Conservation (phyloP, 305 asterid species). For the Plantago coronopus region DNA sequence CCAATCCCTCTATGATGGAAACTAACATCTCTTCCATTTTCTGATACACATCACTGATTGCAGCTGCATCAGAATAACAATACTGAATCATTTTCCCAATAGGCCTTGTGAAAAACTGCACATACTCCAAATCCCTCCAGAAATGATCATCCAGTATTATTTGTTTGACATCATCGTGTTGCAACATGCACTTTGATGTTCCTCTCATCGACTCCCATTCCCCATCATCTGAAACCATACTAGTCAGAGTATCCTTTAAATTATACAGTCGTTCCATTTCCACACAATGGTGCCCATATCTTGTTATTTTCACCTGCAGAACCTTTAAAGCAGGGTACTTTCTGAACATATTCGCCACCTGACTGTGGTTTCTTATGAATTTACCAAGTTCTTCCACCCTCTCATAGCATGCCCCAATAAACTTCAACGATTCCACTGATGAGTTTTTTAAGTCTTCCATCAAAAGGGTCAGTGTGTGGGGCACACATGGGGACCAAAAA, state of each 20-base stretch:
- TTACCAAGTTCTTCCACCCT: neutral
- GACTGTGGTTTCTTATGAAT: conserved; percentile 8
- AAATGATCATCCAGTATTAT: conserved; percentile 1
- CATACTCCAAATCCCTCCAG: conserved; percentile 6
- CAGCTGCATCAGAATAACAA: conserved; percentile 8
- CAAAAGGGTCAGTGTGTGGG: conserved; percentile 10
- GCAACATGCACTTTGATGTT: conserved; percentile 1
- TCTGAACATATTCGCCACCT: neutral
- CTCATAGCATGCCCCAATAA: conserved; percentile 7
- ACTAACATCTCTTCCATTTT: conserved; percentile 8
- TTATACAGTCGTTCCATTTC: neutral
- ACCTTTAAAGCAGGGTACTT: conserved; percentile 1
- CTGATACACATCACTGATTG: conserved; percentile 3
- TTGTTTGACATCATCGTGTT: neutral
- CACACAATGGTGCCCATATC: conserved; percentile 10
- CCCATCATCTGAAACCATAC: conserved; percentile 7
- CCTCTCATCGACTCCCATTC: conserved; percentile 8
- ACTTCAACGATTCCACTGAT: neutral
- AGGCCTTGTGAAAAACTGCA: conserved; percentile 1
- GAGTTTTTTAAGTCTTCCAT: conserved; percentile 12
- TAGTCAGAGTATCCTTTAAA: conserved; percentile 7
- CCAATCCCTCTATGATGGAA: neutral
- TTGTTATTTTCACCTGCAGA: conserved; percentile 3
- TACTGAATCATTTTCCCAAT: conserved; percentile 3
- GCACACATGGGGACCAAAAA: conserved; percentile 4